Conservation (phyloP, 805 yeast species). For the Starmerella potacharoeniae region DNA sequence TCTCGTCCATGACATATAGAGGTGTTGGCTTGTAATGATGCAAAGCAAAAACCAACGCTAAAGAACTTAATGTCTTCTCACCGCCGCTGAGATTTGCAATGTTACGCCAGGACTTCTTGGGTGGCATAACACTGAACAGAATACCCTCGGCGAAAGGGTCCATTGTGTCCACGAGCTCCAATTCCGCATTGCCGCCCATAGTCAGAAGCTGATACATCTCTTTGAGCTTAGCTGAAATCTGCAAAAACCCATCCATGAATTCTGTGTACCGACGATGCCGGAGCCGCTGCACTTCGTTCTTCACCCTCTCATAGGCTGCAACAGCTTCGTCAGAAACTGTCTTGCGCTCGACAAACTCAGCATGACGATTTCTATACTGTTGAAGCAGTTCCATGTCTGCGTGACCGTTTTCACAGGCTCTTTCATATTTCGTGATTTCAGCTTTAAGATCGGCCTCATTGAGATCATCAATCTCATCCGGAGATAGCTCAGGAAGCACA, state of each 20-base stretch:
- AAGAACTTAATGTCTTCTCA: conserved; percentile 87
- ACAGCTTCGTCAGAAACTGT: conserved; percentile 60
- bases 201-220: conserved; percentile 98
- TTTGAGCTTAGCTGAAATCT: conserved; percentile 75
- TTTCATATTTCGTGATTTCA: conserved; percentile 22
- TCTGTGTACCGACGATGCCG: conserved; percentile 69
- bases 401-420: conserved; percentile 39
- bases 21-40: conserved; percentile 97
- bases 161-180: conserved; percentile 85
- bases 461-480: conserved; percentile 20
- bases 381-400: conserved; percentile 64
- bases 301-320: conserved; percentile 49
- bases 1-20: conserved; percentile 95
- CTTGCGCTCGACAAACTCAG: conserved; percentile 54
- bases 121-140: conserved; percentile 96
- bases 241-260: conserved; percentile 84
- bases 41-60: conserved; percentile 90
- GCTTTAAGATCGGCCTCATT: conserved; percentile 16
- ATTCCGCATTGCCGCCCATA: conserved; percentile 98
- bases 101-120: conserved; percentile 94
- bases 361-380: conserved; percentile 59
- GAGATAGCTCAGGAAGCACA: conserved; percentile 15
- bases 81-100: conserved; percentile 95
- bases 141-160: conserved; percentile 99
- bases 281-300: conserved; percentile 52